Evolutionary conservation across 352 stramenopile genomes (phyloP).

Genomic region (Pythium coloratum): DNA sequence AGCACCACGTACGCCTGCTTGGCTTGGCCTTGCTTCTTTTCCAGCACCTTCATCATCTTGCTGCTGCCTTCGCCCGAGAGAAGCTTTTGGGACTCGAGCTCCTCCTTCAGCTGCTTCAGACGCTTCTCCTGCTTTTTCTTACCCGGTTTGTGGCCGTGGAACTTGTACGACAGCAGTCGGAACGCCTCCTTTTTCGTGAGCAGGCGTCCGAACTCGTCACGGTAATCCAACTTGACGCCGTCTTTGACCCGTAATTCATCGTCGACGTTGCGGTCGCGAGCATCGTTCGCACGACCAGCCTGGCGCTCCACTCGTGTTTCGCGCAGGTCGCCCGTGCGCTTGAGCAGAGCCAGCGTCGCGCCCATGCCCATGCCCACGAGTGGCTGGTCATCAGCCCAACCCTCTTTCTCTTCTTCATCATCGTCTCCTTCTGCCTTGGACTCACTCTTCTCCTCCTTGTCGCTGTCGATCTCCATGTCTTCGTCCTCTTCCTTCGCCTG

Average conservation of each 20-base stretch:
- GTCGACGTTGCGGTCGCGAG: conserved; percentile 91
- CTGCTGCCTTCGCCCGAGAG: conserved; percentile 73
- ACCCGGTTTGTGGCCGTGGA: conserved; percentile 96
- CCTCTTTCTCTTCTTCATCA: conserved; percentile 48
- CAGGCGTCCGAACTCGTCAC: conserved; percentile 95
- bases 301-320: conserved; percentile 89
- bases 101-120: conserved; percentile 84
- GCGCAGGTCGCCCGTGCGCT: conserved; percentile 92
- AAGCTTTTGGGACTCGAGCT: conserved; percentile 72
- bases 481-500: conserved; percentile 12
- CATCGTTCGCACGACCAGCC: conserved; percentile 93
- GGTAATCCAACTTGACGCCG: conserved; percentile 95
- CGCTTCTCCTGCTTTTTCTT: conserved; percentile 98
- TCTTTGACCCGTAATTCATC: conserved; percentile 85
- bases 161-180: conserved; percentile 97
- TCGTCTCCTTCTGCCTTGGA: conserved; percentile 33
- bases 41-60: conserved; percentile 85
- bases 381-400: conserved; percentile 85
- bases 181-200: conserved; percentile 98
- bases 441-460: conserved; percentile 29
- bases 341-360: conserved; percentile 91
- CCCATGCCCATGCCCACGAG: conserved; percentile 87
- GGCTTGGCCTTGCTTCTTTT: conserved; percentile 80
- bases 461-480: conserved; percentile 32
- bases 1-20: conserved; percentile 87